Evolutionary conservation across 495 filamentous ascomycete species (phyloP).

Genomic region (Penicillium diatomitis): DNA sequence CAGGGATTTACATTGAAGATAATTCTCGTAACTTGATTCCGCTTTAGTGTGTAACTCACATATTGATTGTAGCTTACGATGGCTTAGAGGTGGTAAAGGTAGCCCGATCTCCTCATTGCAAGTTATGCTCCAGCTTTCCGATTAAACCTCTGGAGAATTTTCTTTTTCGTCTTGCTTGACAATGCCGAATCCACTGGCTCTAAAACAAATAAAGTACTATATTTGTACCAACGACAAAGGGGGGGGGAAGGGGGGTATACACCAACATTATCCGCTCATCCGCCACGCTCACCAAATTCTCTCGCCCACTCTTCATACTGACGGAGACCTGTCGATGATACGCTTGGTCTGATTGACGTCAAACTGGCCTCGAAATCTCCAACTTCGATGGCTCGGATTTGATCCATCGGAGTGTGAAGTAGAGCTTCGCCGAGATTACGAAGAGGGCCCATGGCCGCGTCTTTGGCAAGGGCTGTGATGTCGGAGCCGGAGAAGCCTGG

Average conservation of each 20-base stretch:
- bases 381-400: conserved; percentile 80
- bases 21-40: no score
- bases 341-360: conserved; percentile 79
- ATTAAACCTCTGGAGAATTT: no score
- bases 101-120: no score
- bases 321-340: conserved; percentile 72
- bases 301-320: conserved; percentile 90
- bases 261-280: conserved; percentile 43
- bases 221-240: no score
- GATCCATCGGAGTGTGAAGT: conserved; percentile 82
- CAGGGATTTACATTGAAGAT: no score
- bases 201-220: no score
- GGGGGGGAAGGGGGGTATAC: neutral
- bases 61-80: no score
- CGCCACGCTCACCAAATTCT: conserved; percentile 87
- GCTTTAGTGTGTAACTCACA: no score
- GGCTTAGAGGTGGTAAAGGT: no score
- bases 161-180: no score
- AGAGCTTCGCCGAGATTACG: conserved; percentile 85
- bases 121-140: no score
- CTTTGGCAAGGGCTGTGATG: conserved; percentile 94
- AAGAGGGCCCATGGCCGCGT: conserved; percentile 95
- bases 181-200: no score
- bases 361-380: conserved; percentile 82
- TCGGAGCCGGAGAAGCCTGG: conserved; percentile 94